phyloP scores from a whole-genome alignment of 108 stramenopile species.

The Cyclostephanos invisitatus region DNA sequence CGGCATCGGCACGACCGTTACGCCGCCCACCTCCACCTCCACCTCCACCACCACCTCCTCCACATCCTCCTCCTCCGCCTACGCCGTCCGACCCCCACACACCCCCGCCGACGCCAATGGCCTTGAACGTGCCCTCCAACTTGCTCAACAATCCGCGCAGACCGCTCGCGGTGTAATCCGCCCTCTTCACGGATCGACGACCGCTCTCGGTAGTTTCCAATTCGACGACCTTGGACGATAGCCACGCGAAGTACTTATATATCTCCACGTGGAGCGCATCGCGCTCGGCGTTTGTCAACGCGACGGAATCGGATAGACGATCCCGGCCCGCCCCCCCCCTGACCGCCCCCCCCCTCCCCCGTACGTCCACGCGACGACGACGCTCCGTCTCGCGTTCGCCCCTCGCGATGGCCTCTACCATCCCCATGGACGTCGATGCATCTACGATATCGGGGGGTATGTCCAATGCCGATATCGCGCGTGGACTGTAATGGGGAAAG shows the following conservation, averaged over 20 bases:
- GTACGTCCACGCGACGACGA: no score
- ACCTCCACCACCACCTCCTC: not conserved
- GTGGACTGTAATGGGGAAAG: conserved; percentile 16
- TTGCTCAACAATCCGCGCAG: not conserved
- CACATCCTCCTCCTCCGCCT: not conserved
- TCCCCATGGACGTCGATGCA: not conserved
- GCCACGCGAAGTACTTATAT: conserved; percentile 22
- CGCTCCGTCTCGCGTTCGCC: not conserved
- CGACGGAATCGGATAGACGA: not conserved
- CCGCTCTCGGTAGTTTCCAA: conserved; percentile 10
- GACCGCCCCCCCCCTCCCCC: no score
- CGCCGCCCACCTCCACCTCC: not conserved
- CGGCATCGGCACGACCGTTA: no score
- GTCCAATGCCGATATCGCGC: not conserved
- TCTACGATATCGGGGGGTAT: conserved; percentile 23
- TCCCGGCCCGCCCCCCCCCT: not conserved
- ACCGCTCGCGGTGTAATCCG: not conserved
- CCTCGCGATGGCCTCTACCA: not conserved
- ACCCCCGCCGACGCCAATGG: not conserved
- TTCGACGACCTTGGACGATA: not conserved
- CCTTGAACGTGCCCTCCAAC: conserved; percentile 10
- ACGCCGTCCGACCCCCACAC: no score
- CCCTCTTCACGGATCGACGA: conserved; percentile 6
- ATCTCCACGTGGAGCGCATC: conserved; percentile 14
- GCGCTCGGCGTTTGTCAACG: conserved; percentile 5